Evolutionary conservation across 768 basidiomycete genomes (phyloP), one percentile per base, ranked within the genome.

Genomic region (Rhodotorula graminis): DNA sequence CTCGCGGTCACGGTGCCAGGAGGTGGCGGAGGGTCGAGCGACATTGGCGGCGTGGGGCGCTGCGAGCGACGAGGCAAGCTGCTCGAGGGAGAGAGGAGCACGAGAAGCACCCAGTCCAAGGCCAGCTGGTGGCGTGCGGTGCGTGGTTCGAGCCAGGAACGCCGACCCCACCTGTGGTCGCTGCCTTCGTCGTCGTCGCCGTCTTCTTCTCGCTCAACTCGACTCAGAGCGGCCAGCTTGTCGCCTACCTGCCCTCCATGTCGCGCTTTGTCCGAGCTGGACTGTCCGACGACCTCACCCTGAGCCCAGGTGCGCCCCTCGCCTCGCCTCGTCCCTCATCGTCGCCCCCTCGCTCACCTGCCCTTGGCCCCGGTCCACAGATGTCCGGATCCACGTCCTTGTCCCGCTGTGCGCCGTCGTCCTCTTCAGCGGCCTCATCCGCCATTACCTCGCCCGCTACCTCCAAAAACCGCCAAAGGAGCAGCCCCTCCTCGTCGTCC

Each of bases 401-500:
- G 56, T 71, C 7, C 73, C 71, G 2, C 49, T 77, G 7, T 70
- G 68, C 8, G 47, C 65, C 49, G 63, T 74, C 57, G 69, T 74
- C 68, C 52, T 77, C 21, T 68, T 75, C 60, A 93, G 96, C 53
- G 95, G 96, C 40, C 85, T 98, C 58, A 84, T 98, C 37, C 84
- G 96, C 72, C 93, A 97, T 80, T 95, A 97, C 82, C 89, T 98
- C 23, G 89, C 93, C 16, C 80, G 90, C 57, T 86, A 96, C 10
- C 87, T 99, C 25, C 90, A 91, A 77, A 87, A 89, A 4, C 81
- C 87, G 18, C 93, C 94, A 2, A 91, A 95, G 84, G 91, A 89
- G 75, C 85, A 88, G 68, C 81, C 90, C 11, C 85, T 87, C 46
- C 87, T 86, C 37, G 90, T 88, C 44, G 86, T 97, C 58, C 89